Base-by-base conservation (phyloP, 768 basidiomycete genomes). In the Mycena belliarum region DNA sequence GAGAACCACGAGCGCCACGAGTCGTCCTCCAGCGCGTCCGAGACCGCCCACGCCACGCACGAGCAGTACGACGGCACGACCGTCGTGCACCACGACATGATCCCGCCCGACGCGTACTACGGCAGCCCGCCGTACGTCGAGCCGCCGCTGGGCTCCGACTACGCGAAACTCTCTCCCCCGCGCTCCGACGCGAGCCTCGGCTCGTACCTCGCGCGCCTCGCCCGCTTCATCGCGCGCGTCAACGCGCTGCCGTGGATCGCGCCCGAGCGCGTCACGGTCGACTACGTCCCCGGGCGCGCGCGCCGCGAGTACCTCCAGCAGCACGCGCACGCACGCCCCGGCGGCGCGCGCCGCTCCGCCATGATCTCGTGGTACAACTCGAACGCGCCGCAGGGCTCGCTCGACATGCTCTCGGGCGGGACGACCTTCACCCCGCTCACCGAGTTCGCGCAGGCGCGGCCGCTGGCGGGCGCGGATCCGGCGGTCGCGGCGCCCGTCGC, bases 151-250 rank as follows among this genome's bases (percentile, higher is more conserved):
- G 77, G 73, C 4, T 69, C 79, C 0, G 79, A 81, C 57, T 82
- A 81, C 61, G 78, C 73, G 25, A 80, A 79, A 59, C 81, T 83
- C 79, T 71, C 75, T 2, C 73, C 74, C 2, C 72, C 75, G 6
- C 70, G 67, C 0, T 73, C 78, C 12, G 70, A 73, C 12, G 60
- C 63, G 12, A 73, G 75, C 2, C 57, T 76, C 20, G 65, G 63
- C 57, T 64, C 59, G n/a, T 76, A 69, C 20, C 44, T 78, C 23
- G 55, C 69, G 6, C 76, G 76, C 5, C 8, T 79, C 20, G 66
- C 70, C 7, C 66, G 71, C 15, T 73, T 81, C 48, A 46, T 77
- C 10, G 50, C 65, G 4, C 64, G 63, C 6, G n/a, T 82, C 15
- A 72, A 77, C 26, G 59, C 62, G 0, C 70, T 82, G 1, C 81